Evolutionary conservation across 345 rosid genomes (phyloP).

Genomic region (Syzygium grande): DNA sequence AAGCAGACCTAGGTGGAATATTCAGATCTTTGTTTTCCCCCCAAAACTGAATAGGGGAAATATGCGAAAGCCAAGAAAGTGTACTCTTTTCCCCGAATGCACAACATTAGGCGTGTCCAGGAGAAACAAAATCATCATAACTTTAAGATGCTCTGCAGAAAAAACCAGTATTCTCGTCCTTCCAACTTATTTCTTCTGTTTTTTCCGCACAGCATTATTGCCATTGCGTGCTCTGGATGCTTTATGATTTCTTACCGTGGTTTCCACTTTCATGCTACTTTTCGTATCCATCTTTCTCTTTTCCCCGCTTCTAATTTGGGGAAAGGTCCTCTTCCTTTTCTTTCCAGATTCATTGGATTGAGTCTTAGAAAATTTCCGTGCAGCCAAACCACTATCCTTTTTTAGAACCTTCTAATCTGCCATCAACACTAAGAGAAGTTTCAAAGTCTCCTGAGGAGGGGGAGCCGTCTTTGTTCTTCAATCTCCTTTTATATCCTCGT

Average conservation of each 20-base stretch:
- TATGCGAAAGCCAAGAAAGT: not conserved
- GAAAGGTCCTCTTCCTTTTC: constrained; percentile 5
- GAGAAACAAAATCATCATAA: not conserved
- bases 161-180: not conserved
- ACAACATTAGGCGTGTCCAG: not conserved
- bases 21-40: not conserved
- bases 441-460: not conserved
- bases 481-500: constrained; percentile 1
- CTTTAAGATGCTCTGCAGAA: not conserved
- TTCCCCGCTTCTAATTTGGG: not conserved
- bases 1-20: not conserved
- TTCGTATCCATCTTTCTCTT: constrained; percentile 9
- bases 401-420: constrained; percentile 5
- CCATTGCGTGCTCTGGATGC: not conserved
- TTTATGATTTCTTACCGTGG: not conserved
- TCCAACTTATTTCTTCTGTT: not conserved
- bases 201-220: not conserved
- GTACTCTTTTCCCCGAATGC: not conserved
- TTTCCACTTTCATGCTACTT: not conserved
- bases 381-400: not conserved
- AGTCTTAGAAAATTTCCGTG: constrained; percentile 2
- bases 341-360: constrained; percentile 1
- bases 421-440: not conserved
- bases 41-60: not conserved
- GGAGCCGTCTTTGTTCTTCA: not conserved